Percentiles rank a stretch among this genome's conserved stretches.
Conservation (phyloP, 2,329 filamentous ascomycete genomes). For the Biscogniauxia sp. region DNA sequence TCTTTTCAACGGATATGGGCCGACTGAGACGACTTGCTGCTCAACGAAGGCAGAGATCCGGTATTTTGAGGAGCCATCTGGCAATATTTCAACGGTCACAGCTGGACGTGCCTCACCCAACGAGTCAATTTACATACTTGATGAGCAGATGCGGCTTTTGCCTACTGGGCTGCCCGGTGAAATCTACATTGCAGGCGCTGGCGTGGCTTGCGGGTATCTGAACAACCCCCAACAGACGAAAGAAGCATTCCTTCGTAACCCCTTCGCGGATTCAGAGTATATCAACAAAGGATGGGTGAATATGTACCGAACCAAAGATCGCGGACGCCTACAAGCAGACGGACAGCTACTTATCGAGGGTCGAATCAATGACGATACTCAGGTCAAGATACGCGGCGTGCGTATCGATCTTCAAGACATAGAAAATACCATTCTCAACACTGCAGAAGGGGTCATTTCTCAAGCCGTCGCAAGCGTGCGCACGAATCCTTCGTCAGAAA, state of each 20-base stretch:
- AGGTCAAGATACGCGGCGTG: constrained; percentile 40
- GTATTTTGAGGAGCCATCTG: background rate
- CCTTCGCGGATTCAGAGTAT: constrained; percentile 5
- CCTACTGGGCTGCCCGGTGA: constrained; percentile 40
- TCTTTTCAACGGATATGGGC: constrained; percentile 28
- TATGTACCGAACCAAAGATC: constrained; percentile 6
- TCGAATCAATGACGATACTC: constrained; percentile 37
- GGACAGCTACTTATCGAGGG: background rate
- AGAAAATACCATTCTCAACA: constrained; percentile 20
- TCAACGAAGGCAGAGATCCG: constrained; percentile 1
- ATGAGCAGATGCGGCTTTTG: constrained; percentile 28
- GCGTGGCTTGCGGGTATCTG: constrained; percentile 42
- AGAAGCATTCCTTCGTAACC: constrained; percentile 13
- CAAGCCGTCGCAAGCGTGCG: constrained; percentile 21
- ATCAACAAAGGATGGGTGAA: constrained; percentile 6
- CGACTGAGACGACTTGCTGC: constrained; percentile 24
- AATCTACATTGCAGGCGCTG: constrained; percentile 41
- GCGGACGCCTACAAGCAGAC: background rate
- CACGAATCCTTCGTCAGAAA: background rate
- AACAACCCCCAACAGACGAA: constrained; percentile 18
- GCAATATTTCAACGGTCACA: background rate
- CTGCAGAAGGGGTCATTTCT: constrained; percentile 11
- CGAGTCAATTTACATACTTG: constrained; percentile 41
- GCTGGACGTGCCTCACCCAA: constrained; percentile 19
- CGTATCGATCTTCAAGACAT: constrained; percentile 42